Base-by-base conservation (phyloP, 2,329 filamentous ascomycete species). In the Aureobasidium lini region DNA sequence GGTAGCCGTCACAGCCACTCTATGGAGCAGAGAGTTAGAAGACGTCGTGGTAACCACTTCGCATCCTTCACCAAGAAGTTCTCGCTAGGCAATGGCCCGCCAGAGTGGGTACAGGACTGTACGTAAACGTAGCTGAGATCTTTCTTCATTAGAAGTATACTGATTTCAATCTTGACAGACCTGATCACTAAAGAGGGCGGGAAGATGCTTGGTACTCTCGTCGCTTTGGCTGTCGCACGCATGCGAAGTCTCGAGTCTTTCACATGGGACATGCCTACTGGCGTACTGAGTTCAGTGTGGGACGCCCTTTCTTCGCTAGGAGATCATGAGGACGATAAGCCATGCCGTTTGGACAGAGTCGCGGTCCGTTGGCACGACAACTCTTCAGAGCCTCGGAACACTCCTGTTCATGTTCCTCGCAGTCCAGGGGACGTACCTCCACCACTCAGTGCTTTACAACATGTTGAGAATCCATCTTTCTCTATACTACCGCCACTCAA, bases 331-430 rank as follows among this genome's bases (percentile, higher is more conserved):
- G 78, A 83, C 40, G 79, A 82, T 28, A 77, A 83, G 48, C 79
- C 82, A 42, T 86, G 86, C 67, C 85, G 86, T 46, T 76, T 94
- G 48, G 85, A 89, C 59, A 83, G 84, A 60, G 79, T 94, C 18
- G 92, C 88, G 86, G 83, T 94, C 57, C 83, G 90, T 64, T 93
- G 88, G 86, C 89, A 94, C 71, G 86, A 92, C 70, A 93, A 90
- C 67, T 79, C 78, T 6, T 79, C 80, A 10, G 72, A 67, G 48
- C 73, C 66, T 59, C 69, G 65, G 13, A 39, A 15, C 43, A 5
- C 34, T n/a, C 34, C 48, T 9, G 3, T 50, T 6, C 54, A 18
- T 56, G 72, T 68, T 65, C 74, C 65, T 64, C 72, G 65, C 72
- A 73, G 63, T 37, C 69, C 67, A 56, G 73, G 66, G 65, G 75